These are phyloP conservation scores for Athelia psychrophila DNA, from an alignment of 1,284 basidiomycete species.

Conservation along the genomic window DNA sequence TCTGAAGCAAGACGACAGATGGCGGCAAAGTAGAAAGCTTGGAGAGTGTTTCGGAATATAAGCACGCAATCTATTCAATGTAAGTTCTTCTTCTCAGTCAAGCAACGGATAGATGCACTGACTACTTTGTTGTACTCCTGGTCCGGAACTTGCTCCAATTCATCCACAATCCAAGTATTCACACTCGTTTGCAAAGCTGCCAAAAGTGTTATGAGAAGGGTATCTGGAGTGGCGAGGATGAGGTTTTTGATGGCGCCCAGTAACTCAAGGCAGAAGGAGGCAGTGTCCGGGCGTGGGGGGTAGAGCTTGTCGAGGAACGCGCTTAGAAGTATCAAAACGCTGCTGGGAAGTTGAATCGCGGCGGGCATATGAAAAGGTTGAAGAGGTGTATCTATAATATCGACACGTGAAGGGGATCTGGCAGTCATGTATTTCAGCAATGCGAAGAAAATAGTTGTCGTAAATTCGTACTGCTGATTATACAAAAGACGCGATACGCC, in stretches of 20 bases:
- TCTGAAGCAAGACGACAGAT: conserved; percentile 34
- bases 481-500: neutral
- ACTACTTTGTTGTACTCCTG: conserved; percentile 48
- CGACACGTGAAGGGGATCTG: too few species aligned
- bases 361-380: too few species aligned
- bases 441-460: conserved; percentile 2
- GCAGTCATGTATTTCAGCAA: too few species aligned
- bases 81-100: conserved; percentile 4
- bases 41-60: conserved; percentile 43
- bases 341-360: neutral
- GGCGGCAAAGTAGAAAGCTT: conserved; percentile 32
- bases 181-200: conserved; percentile 35
- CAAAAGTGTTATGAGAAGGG: conserved; percentile 29
- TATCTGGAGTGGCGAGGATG: conserved; percentile 22
- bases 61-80: conserved; percentile 33
- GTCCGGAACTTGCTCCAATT: conserved; percentile 32
- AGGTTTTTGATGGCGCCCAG: conserved; percentile 31
- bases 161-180: conserved; percentile 51
- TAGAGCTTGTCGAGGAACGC: conserved; percentile 28
- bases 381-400: too few species aligned
- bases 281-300: conserved; percentile 23
- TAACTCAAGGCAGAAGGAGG: conserved; percentile 27
- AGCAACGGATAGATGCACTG: conserved; percentile 16
- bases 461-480: too few species aligned
- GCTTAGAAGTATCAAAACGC: conserved; percentile 26